Base-by-base conservation (phyloP, 2,329 filamentous ascomycete species). In the Aureobasidium sp. region DNA sequence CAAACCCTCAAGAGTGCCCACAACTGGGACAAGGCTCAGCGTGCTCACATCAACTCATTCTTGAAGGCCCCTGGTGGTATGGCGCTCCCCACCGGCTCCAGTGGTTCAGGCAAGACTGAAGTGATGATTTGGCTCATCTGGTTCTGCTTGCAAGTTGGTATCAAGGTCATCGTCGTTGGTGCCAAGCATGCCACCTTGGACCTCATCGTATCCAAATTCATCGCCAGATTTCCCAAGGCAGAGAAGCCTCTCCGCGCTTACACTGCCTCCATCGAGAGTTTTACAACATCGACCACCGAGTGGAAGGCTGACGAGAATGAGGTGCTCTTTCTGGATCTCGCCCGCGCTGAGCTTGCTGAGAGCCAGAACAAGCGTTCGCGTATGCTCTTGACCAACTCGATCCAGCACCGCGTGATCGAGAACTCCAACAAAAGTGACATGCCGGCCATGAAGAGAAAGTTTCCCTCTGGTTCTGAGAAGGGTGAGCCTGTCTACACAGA, bases 101-200 rank as follows among this genome's bases (percentile, higher is more conserved):
- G 40, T n/a, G 56, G 56, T 11, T 27, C 56, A 9, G 56, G 56
- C 56, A 60, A 60, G 42, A 60, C 56, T 18, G 56, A 45, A 29
- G 11, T 60, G 15, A 60, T 60, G 38, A 15, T 48, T n/a, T 42
- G 48, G 9, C 23, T 60, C 15, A 60, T 48, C 10, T 7, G 29
- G 8, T 60, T 48, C 16, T 36, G 29, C 31, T 20, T 38, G 5
- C 18, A 38, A 23, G 6, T 38, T 13, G 51, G 51, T 20, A 13
- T 54, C 23, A 40, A 20, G 9, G 51, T 38, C n/a, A 10, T 54
- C 33, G 16, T 18, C 16, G 23, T 20, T 54, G 51, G 51, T 20
- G 13, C 38, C 6, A 54, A 36, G 29, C 29, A 38, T 20, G 29
- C 29, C 16, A 54, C 29, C 33, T 16, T 54, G 4, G 51, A 54